Evolutionary conservation across 176 grass and related monocot genomes (phyloP), one percentile per base, ranked within the genome.

Genomic region (Dendrocalamus sinicus): DNA sequence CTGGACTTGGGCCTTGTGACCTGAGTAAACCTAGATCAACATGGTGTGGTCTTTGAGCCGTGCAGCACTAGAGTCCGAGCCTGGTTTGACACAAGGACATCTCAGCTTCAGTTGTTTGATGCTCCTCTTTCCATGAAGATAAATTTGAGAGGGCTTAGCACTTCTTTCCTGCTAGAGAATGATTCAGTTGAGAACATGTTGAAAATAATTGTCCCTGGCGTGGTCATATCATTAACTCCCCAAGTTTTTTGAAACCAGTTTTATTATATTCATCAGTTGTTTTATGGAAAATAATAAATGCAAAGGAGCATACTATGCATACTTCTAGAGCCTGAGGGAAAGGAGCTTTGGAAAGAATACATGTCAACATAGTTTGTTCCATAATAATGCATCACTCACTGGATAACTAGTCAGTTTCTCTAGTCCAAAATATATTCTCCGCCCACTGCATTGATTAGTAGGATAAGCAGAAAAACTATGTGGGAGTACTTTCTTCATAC

Each of bases 401-500:
- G 16, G 81, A 48, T 64, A 48, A 60, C 40, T 85, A 78, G 19
- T 59, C 24, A 32, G 40, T 77, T 70, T 78, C 65, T 79, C 53
- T 46, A 61, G 50, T 64, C 9, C 17, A 83, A 52, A 70, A 43
- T 28, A 54, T 67, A 6, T 70, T 60, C 41, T 44, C n/a, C 3
- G 9, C 50, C 58, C 44, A 70, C 51, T 75, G 15, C 48, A 85
- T 81, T 74, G 10, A 59, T 53, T 46, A 69, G 7, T 70, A 53
- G 15, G n/a, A 68, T 17, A 89, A 23, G 9, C 12, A 14, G 7
- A 82, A 64, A 63, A 63, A 62, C 37, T 47, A 15, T 70, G 68
- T 65, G 14, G 7, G 70, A 60, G 23, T 52, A 30, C 64, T 83
- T 70, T 40, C 7, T 30, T 64, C 47, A 7, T 62, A 22, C 70